Base-by-base conservation (phyloP, 208 protist species). In the Acanthamoeba polyphaga region DNA sequence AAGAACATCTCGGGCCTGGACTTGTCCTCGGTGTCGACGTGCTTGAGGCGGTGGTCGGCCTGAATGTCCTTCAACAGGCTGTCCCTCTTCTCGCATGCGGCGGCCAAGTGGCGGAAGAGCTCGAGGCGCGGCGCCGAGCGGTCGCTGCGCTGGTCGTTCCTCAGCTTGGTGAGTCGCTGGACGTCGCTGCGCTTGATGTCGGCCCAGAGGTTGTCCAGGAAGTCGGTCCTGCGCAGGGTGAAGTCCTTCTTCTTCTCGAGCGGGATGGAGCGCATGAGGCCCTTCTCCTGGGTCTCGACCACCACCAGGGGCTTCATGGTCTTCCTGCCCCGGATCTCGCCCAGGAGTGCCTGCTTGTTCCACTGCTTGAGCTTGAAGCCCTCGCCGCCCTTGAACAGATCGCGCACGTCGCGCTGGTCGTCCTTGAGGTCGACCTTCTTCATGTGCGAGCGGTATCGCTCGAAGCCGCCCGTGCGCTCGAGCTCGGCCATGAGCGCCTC, bases 1-100 rank as follows among this genome's bases (percentile, higher is more conserved):
- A 82, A 82, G 74, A 55, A 82, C 74, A 46, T 46, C 58, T 72
- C 84, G 27, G 84, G 84, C 51, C 7, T 38, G n/a, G 58, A 43
- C 84, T 91, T 91, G 84, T 91, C 84, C 17, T 62, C 17, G 13
- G 84, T 91, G 51, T 91, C 58, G 58, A 91, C 84, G 34, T 91
- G 84, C 84, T 91, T 91, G 29, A 91, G 60, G 27, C 53, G 7
- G 15, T 51, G 78, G 49, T 12, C 29, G n/a, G 66, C 19, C 29
- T 72, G n/a, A 17, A 72, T 72, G n/a, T 72, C 78, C 51, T 58
- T 51, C 19, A 60, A 24, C 7, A 62, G 78, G 49, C 51, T 60
- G 49, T 51, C 49, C 22, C 51, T 29, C 51, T 60, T 62, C 27
- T 51, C 49, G 9, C 24, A 19, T 1, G 49, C n/a, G 15, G 32